Base-by-base conservation (phyloP, 805 yeast genomes). In the Jamesozyma piceae region DNA sequence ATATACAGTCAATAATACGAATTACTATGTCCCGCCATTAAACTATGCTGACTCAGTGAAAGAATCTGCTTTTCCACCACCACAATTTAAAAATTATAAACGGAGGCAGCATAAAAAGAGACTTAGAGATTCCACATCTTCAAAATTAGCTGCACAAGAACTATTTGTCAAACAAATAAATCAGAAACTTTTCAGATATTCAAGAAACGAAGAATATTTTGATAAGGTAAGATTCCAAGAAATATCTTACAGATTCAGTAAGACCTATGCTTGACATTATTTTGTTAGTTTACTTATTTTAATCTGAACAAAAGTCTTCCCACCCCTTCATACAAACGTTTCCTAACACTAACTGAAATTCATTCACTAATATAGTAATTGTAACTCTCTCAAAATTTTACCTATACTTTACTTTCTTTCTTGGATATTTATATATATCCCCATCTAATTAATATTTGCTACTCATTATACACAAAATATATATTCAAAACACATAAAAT, bases 211-310 rank as follows among this genome's bases (percentile, higher is more conserved):
- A 39, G 61, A 57, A 15, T 53, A 58, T 42, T 51, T 50, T 37
- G 63, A 61, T 42, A 60, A 61, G 42, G 54, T 60, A 15, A 49
- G 65, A 19, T 54, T 56, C 37, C 64, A 61, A 47, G 65, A 61
- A 44, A 58, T 61, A 22, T 51, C 57, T 11, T 60, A 57, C 47
- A 55, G 57, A 39, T 57, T 61, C 32, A 54, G 62, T 35, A 61
- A 58, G 37, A 58, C 64, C 4, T 55, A 58, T 38, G 50, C 53
- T 10, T 24, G 28, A 24, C 28, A 24, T n/a, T n/a, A n/a, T n/a
- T n/a, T n/a, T n/a, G n/a, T n/a, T n/a, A n/a, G n/a, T n/a, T n/a
- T n/a, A n/a, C n/a, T n/a, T n/a, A n/a, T n/a, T n/a, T n/a, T n/a
- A n/a, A n/a, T n/a, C n/a, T n/a, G n/a, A n/a, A n/a, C n/a, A n/a